Evolutionary conservation across 2,329 filamentous ascomycete species (phyloP).

Genomic region (Aspergillus pseudotamarii): DNA sequence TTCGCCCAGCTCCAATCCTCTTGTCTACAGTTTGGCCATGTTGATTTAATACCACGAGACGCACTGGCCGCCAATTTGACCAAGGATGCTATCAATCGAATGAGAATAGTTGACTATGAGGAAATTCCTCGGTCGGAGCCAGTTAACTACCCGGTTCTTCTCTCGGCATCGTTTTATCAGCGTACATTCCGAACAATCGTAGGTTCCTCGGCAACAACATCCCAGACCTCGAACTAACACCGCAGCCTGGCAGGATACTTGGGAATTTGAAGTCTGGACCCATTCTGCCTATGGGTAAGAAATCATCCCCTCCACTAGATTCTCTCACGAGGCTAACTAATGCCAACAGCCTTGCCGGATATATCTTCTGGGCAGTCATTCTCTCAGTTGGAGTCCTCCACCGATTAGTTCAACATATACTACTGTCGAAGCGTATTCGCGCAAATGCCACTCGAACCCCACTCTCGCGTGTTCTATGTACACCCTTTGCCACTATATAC

Average conservation of each 20-base stretch:
- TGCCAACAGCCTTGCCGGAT: constrained; percentile 32
- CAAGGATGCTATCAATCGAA: constrained; percentile 33
- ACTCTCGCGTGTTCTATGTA: constrained; percentile 3
- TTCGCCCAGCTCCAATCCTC: constrained; percentile 23
- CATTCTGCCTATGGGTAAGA: constrained; percentile 43
- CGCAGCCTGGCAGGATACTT: constrained; percentile 27
- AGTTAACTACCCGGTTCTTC: constrained; percentile 31
- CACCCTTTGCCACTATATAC: constrained; percentile 16
- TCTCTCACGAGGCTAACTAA: not conserved
- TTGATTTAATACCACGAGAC: constrained; percentile 31
- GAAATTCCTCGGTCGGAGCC: constrained; percentile 28
- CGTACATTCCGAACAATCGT: constrained; percentile 38
- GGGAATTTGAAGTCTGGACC: constrained; percentile 36
- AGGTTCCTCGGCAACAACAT: constrained; percentile 10
- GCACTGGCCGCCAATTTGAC: constrained; percentile 36
- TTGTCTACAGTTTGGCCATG: constrained; percentile 29
- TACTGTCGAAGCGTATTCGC: constrained; percentile 14
- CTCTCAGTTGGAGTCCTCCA: constrained; percentile 38
- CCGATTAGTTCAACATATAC: constrained; percentile 29
- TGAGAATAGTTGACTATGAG: constrained; percentile 35
- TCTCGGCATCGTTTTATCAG: constrained; percentile 34
- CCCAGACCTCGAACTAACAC: not conserved
- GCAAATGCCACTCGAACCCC: not conserved
- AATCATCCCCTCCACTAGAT: not conserved
- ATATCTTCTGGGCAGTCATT: constrained; percentile 45